Conservation (phyloP, 345 rosid genomes). For the Cardiospermum halicacabum region DNA sequence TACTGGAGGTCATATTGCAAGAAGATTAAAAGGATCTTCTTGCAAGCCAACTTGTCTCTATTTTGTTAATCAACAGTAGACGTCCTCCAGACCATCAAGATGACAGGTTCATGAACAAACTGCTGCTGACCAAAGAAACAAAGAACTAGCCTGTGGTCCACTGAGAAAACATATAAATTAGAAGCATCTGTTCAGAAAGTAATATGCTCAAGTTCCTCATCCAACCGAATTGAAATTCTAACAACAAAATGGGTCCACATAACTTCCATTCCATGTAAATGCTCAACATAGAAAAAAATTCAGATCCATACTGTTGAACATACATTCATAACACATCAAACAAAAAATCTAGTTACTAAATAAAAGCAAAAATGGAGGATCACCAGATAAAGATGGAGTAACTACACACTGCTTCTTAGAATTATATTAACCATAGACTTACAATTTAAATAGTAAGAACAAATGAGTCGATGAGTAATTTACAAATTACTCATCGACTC, state of each 20-base stretch:
- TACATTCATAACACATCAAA: neutral
- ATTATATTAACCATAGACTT: too few species aligned
- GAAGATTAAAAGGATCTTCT: neutral
- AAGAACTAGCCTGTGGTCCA: neutral
- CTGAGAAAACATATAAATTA: neutral
- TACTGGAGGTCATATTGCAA: neutral
- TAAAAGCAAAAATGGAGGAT: neutral
- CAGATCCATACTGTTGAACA: neutral
- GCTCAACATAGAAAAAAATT: neutral
- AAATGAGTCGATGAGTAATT: too few species aligned
- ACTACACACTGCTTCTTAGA: too few species aligned
- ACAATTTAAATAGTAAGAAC: too few species aligned
- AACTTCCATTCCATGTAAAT: neutral
- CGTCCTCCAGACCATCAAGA: neutral
- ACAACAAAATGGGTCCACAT: neutral
- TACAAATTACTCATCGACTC: neutral
- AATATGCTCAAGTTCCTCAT: neutral
- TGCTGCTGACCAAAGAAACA: neutral
- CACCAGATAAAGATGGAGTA: too few species aligned
- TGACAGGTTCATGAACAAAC: neutral
- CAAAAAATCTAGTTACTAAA: too few species aligned
- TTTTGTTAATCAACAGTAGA: neutral
- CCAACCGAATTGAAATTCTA: neutral
- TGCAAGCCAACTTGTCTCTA: neutral
- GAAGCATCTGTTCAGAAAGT: neutral